phyloP scores from a whole-genome alignment of 2,329 filamentous ascomycete species.

The Colletotrichum simmondsii region DNA sequence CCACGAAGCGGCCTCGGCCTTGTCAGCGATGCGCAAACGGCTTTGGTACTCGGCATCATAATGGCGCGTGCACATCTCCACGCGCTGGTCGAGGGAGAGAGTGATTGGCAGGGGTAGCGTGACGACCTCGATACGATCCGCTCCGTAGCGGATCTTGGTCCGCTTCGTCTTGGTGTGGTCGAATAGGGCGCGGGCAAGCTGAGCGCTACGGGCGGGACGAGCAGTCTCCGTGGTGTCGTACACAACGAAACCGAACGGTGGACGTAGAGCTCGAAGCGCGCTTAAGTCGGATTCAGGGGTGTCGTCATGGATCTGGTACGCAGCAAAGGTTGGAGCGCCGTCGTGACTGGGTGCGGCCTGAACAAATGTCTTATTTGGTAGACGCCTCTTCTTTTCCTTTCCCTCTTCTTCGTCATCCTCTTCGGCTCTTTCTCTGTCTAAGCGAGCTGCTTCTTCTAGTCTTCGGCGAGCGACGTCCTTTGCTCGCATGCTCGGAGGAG shows the following conservation, averaged over 20 bases:
- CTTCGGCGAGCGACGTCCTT: too few relatives aligned
- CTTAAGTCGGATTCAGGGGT: background rate
- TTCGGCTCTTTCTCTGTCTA: too few relatives aligned
- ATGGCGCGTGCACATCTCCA: background rate
- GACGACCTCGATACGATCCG: constrained; percentile 1
- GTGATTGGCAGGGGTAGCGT: background rate
- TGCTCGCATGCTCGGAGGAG: too few relatives aligned
- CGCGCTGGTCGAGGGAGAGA: background rate
- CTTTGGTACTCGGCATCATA: background rate
- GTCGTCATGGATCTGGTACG: background rate
- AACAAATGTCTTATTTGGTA: background rate
- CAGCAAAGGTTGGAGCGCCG: background rate
- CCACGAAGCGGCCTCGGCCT: background rate
- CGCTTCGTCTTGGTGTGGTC: background rate
- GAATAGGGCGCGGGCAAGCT: background rate
- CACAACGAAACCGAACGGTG: background rate
- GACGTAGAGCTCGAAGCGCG: background rate
- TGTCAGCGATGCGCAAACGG: background rate
- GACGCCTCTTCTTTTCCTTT: too few relatives aligned
- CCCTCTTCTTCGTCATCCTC: too few relatives aligned
- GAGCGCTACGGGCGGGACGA: background rate
- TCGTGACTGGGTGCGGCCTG: constrained; percentile 7
- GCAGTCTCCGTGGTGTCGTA: background rate
- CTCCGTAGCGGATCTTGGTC: too few relatives aligned
- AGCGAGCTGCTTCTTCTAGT: too few relatives aligned